phyloP scores from a whole-genome alignment of 306 rosid species.

The Sophora flavescens region DNA sequence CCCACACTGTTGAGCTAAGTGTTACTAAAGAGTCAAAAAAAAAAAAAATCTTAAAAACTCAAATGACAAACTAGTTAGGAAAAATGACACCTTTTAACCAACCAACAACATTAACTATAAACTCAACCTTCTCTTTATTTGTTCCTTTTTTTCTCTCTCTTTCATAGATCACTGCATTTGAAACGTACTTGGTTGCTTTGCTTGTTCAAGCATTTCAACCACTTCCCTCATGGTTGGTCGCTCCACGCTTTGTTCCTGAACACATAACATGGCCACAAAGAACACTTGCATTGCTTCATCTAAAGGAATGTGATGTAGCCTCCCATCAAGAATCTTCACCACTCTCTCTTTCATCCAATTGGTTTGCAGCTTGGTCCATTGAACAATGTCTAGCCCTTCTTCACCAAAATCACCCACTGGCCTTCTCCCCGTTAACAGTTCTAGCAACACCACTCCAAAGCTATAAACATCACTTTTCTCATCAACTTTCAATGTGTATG shows the following conservation, averaged over 20 bases:
- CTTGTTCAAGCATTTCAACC: constrained; percentile 88
- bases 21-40: neutral
- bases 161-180: constrained; percentile 53
- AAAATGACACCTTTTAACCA: constrained; percentile 33
- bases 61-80: constrained; percentile 39
- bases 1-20: constrained; percentile 3
- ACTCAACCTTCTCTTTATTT: constrained; percentile 27
- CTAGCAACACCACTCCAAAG: constrained; percentile 84
- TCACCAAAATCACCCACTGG: constrained; percentile 90
- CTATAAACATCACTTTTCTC: constrained; percentile 93
- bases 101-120: constrained; percentile 35
- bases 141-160: neutral
- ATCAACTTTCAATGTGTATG: constrained; percentile 86
- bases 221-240: constrained; percentile 96
- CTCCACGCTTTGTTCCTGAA: constrained; percentile 86
- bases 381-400: constrained; percentile 90
- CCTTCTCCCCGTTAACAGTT: constrained; percentile 74
- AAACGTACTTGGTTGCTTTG: constrained; percentile 70
- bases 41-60: constrained; percentile 18
- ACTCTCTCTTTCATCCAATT: constrained; percentile 68
- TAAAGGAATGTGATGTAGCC: constrained; percentile 60
- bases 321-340: constrained; percentile 67
- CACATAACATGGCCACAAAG: constrained; percentile 87
- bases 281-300: constrained; percentile 82
- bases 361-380: constrained; percentile 79